Evolutionary conservation across 2,329 filamentous ascomycete species (phyloP), one percentile per base, ranked within the genome.

Genomic region (Zasmidium cellare): DNA sequence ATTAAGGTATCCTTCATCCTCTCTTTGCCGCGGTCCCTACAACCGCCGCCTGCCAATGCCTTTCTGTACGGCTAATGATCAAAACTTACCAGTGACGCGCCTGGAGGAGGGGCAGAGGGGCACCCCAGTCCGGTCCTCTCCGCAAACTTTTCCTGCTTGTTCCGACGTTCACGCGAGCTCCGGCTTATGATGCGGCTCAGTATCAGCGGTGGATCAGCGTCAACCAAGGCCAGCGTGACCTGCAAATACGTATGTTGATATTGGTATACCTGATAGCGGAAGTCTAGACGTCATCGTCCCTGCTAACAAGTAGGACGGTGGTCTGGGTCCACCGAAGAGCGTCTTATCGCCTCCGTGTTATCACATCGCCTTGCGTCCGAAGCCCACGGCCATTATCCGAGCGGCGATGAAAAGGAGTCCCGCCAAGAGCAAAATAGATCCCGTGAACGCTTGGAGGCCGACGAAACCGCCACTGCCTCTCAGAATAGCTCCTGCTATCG

Each of bases 401-500:
- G 31, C 23, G n/a, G 12, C 47, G 5, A 25, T 56, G 20, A 51
- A 24, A 20, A 44, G n/a, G 12, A 47, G n/a, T 16, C 35, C 47
- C 14, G 19, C 18, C 5, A 51, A 19, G 11, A 31, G 24, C 19
- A 67, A 50, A 7, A 64, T 60, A 2, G 57, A 62, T 25, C 61
- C 63, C 14, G 56, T 56, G 55, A 70, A 70, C 3, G 52, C 59
- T 44, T 67, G 63, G 44, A 70, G 35, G 6, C 60, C 63, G 11
- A 59, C 51, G 47, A 61, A 68, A 6, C 35, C 35, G 31, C 46
- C 51, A 3, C 53, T 57, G n/a, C 58, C 11, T 6, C 25, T 48
- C 2, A 35, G 31, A 12, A 86, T 83, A 14, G 80, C 79, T 18
- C 83, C 83, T 2, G 79, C 80, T 53, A 84, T 83, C 0, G 83